Evolutionary conservation across 768 basidiomycete genomes (phyloP), one percentile per base, ranked within the genome.

Genomic region (Asterophora parasitica): DNA sequence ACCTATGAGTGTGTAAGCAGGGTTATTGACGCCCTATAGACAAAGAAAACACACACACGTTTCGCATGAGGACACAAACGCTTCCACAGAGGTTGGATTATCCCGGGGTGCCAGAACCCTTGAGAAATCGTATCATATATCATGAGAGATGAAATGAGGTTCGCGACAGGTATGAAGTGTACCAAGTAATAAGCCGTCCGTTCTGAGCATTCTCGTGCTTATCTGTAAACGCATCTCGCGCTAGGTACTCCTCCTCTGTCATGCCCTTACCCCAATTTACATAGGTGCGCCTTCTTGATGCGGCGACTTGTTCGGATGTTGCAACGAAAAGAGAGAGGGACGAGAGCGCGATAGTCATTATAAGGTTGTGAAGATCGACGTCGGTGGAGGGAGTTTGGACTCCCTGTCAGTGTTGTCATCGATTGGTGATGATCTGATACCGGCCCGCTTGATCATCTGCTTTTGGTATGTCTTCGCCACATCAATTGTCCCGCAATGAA

Each of bases 21-120:
- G 10, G 23, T 3, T 27, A 15, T 20, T 44, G 26, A 28, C 27
- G 19, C 43, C 3, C 6, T 31, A 17, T 31, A 4, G 0, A 19
- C 23, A 46, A 36, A 38, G 33, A n/a, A 26, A 19, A 20, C 17
- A 16, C 3, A 67, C 73, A 57, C 55, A 84, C 83, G 79, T 83
- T 66, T 81, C 76, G 56, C 81, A 83, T 15, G 81, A 73, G 55
- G 75, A 82, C 56, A 77, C 59, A 56, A 82, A 83, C 42, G 79
- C 71, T 4, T 23, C 23, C 23, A 82, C 51, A 2, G 78, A 73
- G 4, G 64, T 61, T 0, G 80, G 75, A 46, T 78, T 61, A 40
- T 68, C 65, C 39, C 80, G 67, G 1, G 75, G 76, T 27, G 75
- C 79, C 11, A 85, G 65, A 7, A 85, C 76, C 83, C 82, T 83